Evolutionary conservation across 2,329 filamentous ascomycete species (phyloP).

Genomic region (Claviceps fusiformis): DNA sequence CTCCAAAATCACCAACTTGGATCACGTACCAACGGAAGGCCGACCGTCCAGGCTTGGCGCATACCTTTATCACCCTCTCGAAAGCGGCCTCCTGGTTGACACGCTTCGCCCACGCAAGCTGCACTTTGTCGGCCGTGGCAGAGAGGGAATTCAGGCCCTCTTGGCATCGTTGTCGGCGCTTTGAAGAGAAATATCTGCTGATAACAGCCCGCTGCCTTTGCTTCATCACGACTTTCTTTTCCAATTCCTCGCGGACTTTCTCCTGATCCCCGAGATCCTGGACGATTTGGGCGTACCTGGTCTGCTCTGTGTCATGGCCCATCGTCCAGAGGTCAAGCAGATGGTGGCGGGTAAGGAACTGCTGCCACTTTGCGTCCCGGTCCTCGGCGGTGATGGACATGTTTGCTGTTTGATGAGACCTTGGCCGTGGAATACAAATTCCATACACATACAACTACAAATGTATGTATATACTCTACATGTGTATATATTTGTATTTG

Average conservation of each 20-base stretch:
- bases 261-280: neutral
- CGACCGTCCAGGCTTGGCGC: neutral
- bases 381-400: neutral
- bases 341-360: neutral
- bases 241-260: neutral
- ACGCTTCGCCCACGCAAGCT: neutral
- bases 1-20: neutral
- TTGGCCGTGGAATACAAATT: too few relatives aligned
- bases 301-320: constrained; percentile 1
- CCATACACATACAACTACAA: too few relatives aligned
- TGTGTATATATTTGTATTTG: too few relatives aligned
- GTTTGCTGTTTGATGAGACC: neutral
- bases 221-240: neutral
- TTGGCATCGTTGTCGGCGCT: neutral
- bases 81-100: neutral
- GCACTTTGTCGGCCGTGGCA: neutral
- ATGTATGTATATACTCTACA: too few relatives aligned
- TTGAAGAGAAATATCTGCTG: neutral
- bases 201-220: neutral
- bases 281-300: constrained; percentile 1
- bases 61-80: neutral
- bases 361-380: neutral
- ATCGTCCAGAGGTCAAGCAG: neutral
- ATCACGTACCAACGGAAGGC: neutral
- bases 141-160: neutral